Conservation (phyloP, 306 rosid genomes). For the Castanospermum australe region DNA sequence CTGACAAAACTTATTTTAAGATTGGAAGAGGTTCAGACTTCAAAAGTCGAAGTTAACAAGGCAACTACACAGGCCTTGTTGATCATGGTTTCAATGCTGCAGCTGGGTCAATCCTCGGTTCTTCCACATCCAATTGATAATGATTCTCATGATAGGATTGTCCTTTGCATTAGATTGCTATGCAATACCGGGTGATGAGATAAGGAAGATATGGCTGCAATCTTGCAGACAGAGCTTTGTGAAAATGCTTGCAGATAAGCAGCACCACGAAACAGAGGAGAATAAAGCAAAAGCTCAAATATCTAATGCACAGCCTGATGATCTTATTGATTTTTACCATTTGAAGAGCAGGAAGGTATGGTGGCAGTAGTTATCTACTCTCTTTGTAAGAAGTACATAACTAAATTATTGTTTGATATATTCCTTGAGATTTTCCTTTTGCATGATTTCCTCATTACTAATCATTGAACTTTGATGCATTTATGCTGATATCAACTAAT, state of each 20-base stretch:
- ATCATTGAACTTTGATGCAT: neutral
- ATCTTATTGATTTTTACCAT: constrained; percentile 97
- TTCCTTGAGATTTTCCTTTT: constrained; percentile 13
- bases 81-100: constrained; percentile 86
- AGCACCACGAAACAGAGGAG: constrained; percentile 82
- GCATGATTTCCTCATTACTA: neutral
- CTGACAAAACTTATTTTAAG: constrained; percentile 85
- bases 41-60: constrained; percentile 80
- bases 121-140: constrained; percentile 92
- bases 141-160: constrained; percentile 85
- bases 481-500: neutral
- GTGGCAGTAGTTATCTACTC: constrained; percentile 13
- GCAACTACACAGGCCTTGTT: constrained; percentile 64
- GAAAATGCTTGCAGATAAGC: constrained; percentile 95
- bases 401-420: neutral
- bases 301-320: constrained; percentile 94
- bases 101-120: constrained; percentile 81
- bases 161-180: constrained; percentile 76
- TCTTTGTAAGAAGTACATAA: neutral
- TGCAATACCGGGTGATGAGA: constrained; percentile 75
- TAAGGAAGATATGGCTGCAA: constrained; percentile 82
- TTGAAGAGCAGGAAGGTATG: constrained; percentile 96
- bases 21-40: constrained; percentile 92
- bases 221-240: constrained; percentile 95
- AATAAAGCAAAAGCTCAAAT: constrained; percentile 81